Evolutionary conservation across 2,329 filamentous ascomycete genomes (phyloP).

Genomic region (Alternaria panax): DNA sequence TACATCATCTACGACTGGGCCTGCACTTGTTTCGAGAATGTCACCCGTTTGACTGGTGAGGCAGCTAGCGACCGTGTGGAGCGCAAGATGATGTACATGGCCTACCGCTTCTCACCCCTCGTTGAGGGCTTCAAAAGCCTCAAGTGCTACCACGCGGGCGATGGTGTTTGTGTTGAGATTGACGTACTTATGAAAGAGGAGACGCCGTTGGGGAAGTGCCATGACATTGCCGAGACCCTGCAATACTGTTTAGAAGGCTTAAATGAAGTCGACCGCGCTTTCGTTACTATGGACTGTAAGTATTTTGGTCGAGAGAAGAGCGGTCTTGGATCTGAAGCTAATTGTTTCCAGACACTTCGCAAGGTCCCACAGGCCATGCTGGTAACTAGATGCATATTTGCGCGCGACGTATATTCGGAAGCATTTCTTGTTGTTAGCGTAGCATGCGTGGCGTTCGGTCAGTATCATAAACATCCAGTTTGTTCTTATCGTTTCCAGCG

Average conservation of each 20-base stretch:
- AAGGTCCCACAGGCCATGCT: constrained; percentile 37
- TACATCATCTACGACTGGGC: constrained; percentile 76
- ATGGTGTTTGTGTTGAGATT: constrained; percentile 69
- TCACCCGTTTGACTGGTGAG: constrained; percentile 66
- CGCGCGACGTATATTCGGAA: neutral
- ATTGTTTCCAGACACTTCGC: constrained; percentile 28
- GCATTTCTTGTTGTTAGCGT: neutral
- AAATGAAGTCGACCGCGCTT: constrained; percentile 61
- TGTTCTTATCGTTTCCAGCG: neutral
- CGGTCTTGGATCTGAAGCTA: constrained; percentile 4
- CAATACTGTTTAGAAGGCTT: constrained; percentile 68
- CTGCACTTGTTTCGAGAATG: constrained; percentile 66
- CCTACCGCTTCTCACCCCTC: constrained; percentile 63
- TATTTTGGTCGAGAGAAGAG: constrained; percentile 7
- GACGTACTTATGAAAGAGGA: constrained; percentile 65
- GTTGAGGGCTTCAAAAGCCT: constrained; percentile 63
- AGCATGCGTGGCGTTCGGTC: constrained; percentile 10
- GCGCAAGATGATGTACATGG: constrained; percentile 67
- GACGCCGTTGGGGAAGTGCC: constrained; percentile 60
- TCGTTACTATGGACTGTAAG: constrained; percentile 61
- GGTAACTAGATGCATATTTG: neutral
- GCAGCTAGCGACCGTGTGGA: constrained; percentile 61
- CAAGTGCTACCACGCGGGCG: constrained; percentile 67
- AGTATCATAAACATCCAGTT: neutral
- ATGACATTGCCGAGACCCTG: constrained; percentile 69